Base-by-base conservation (phyloP, 225 moss, liverwort and hornwort species). In the Pleurozium schreberi region DNA sequence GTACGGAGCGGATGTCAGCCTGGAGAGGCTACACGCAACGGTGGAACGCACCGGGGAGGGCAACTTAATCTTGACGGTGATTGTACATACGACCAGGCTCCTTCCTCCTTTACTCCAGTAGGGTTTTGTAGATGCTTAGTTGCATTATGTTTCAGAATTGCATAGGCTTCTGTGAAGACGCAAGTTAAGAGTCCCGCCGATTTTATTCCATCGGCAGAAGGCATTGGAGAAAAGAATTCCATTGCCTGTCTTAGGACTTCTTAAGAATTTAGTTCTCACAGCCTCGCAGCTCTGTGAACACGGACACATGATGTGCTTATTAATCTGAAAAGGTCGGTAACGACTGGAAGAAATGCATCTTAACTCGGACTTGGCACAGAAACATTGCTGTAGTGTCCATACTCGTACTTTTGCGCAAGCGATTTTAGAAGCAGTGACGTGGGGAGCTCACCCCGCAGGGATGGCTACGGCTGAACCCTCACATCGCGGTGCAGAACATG, bases 401-500 rank as follows among this genome's bases (percentile, higher is more conserved):
- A 53, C 64, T 62, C 25, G 52, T 52, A 34, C 82, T 64, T 50
- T n/a, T 40, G 58, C 57, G 58, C 57, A 27, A 79, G 28, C 79
- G 40, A 58, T 79, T 58, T 81, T 9, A 33, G 45, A 61, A 61
- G 33, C 42, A n/a, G 17, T 6, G 36, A 26, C 7, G 16, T 79
- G 31, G 31, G 42, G 28, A 80, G 58, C 58, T 80, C 27, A 38
- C 4, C n/a, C 25, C 79, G 27, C 79, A 80, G 13, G 55, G n/a
- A 57, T 16, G 57, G 88, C 90, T 88, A 81, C 64, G 58, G 31
- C 86, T 92, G 20, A 83, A 74, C 80, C 83, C 88, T 18, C 90
- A 92, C 80, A 74, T 90, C 33, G 84, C 80, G 83, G 84, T 84
- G 79, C 90, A 86, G 88, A 92, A 83, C 57, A 86, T 86, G 78